phyloP scores from a whole-genome alignment of 495 filamentous ascomycete genomes.

The Cercophora sp. region DNA sequence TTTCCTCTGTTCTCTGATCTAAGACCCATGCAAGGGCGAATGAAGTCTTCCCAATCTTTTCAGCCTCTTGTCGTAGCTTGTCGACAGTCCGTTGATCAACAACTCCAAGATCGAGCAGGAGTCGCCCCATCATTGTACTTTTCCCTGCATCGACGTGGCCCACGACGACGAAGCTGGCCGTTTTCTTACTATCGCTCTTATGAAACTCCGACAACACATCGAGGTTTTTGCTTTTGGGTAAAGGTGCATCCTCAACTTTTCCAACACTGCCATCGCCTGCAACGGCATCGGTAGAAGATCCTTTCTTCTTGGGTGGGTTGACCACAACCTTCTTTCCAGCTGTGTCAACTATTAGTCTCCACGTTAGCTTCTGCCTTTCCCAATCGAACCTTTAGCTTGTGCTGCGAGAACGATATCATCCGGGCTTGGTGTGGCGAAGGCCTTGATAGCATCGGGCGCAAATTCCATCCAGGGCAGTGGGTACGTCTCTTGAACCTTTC shows the following conservation, averaged over 20 bases:
- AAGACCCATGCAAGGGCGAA: constrained; percentile 96
- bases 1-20: constrained; percentile 84
- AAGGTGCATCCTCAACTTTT: constrained; percentile 64
- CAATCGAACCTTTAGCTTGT: constrained; percentile 82
- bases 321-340: constrained; percentile 43
- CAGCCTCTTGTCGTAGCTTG: constrained; percentile 80
- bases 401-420: constrained; percentile 87
- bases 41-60: constrained; percentile 87
- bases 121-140: constrained; percentile 92
- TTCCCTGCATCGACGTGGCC: constrained; percentile 98
- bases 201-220: constrained; percentile 80
- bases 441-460: constrained; percentile 40
- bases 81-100: constrained; percentile 84
- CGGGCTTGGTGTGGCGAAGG: constrained; percentile 87
- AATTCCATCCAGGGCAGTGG: constrained; percentile 49
- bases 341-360: constrained; percentile 40
- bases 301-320: constrained; percentile 33
- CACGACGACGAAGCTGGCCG: constrained; percentile 93
- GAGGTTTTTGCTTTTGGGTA: constrained; percentile 78
- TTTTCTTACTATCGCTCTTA: constrained; percentile 69
- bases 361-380: constrained; percentile 35
- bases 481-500: constrained; percentile 40
- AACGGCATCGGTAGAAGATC: constrained; percentile 28
- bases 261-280: constrained; percentile 53
- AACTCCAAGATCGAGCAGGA: constrained; percentile 85